These are phyloP conservation scores for Remersonia thermophila DNA, from an alignment of 2,329 filamentous ascomycete species.

Conservation along the genomic window DNA sequence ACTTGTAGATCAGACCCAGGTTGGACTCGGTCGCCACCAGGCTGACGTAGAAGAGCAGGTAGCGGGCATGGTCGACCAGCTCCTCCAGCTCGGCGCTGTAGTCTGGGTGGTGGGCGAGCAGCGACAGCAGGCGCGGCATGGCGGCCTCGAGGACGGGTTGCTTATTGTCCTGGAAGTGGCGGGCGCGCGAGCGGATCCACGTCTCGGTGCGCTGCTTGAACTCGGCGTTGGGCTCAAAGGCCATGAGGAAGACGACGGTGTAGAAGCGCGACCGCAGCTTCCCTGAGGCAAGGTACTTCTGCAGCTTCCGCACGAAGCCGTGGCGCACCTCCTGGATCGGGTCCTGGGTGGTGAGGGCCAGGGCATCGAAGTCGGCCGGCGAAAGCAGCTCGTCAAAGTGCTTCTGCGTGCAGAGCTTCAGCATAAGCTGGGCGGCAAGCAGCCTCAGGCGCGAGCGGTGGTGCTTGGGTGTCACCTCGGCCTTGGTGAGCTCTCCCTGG, in stretches of 20 bases:
- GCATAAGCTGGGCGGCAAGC: slow-evolving; percentile 62
- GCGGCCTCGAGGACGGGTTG: slow-evolving; percentile 64
- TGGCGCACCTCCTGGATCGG: slow-evolving; percentile 58
- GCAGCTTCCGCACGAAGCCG: slow-evolving; percentile 71
- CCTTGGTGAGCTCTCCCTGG: slow-evolving; percentile 69
- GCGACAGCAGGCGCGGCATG: slow-evolving; percentile 70
- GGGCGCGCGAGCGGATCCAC: slow-evolving; percentile 76
- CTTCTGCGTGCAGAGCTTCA: slow-evolving; percentile 74
- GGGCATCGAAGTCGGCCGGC: slow-evolving; percentile 62
- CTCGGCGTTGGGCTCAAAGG: slow-evolving; percentile 70
- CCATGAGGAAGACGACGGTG: slow-evolving; percentile 77
- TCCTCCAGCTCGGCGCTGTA: slow-evolving; percentile 56
- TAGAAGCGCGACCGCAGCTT: slow-evolving; percentile 69
- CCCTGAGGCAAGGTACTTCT: slow-evolving; percentile 73
- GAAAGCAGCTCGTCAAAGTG: slow-evolving; percentile 64
- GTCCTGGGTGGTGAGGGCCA: slow-evolving; percentile 76
- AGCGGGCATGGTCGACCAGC: slow-evolving; percentile 70
- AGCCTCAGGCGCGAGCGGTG: slow-evolving; percentile 76
- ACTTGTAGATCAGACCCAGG: slow-evolving; percentile 76
- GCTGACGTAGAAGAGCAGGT: slow-evolving; percentile 79
- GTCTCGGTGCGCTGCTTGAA: slow-evolving; percentile 68
- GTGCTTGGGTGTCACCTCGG: slow-evolving; percentile 58
- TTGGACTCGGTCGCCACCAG: slow-evolving; percentile 78
- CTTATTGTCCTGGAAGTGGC: slow-evolving; percentile 47
- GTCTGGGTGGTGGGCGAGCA: slow-evolving; percentile 90